Conservation (phyloP, 176 grass and related monocot species). For the Chrysopogon serrulatus region DNA sequence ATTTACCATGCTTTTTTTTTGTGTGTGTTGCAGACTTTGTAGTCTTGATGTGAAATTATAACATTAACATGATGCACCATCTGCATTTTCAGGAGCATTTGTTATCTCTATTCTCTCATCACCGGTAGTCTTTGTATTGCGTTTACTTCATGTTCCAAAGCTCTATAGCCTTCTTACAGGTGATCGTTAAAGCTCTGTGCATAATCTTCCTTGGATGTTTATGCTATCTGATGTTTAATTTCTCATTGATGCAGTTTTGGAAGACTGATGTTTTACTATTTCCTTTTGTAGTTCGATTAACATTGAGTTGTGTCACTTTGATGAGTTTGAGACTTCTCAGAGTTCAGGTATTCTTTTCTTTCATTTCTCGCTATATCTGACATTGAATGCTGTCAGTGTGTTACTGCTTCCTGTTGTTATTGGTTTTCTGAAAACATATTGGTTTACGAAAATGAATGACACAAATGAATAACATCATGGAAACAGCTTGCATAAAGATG, state of each 20-base stretch:
- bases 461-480: neutral
- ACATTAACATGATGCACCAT: neutral
- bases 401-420: neutral
- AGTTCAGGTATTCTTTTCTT: slow-evolving; percentile 59
- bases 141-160: slow-evolving; percentile 55
- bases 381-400: neutral
- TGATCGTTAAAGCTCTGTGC: slow-evolving; percentile 8
- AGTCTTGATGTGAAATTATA: neutral
- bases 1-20: neutral
- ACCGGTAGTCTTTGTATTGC: slow-evolving; percentile 51
- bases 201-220: slow-evolving; percentile 13
- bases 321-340: slow-evolving; percentile 64
- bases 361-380: slow-evolving; percentile 5
- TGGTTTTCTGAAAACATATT: neutral
- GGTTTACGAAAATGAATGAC: neutral
- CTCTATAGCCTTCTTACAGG: slow-evolving; percentile 79
- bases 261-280: slow-evolving; percentile 9
- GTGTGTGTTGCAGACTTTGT: neutral
- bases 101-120: slow-evolving; percentile 57
- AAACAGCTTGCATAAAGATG: neutral
- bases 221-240: slow-evolving; percentile 18
- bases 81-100: slow-evolving; percentile 68
- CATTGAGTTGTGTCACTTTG: slow-evolving; percentile 61
- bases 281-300: slow-evolving; percentile 58
- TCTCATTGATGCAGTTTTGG: slow-evolving; percentile 19